phyloP scores from a whole-genome alignment of 345 rosid genomes.

The Theobroma cacao region DNA sequence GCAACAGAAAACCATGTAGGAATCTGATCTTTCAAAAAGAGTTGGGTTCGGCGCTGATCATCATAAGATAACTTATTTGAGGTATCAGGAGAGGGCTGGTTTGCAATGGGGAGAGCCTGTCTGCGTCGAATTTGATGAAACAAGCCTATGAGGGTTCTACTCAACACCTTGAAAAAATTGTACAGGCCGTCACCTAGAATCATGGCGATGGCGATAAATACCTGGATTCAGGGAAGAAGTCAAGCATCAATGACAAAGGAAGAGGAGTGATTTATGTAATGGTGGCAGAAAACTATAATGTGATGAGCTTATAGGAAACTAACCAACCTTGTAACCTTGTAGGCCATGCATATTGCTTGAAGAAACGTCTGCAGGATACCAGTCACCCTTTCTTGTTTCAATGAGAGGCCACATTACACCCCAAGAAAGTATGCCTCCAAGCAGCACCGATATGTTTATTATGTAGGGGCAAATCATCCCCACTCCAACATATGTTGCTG shows the following conservation, averaged over 20 bases:
- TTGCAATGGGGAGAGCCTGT: constrained; percentile 39
- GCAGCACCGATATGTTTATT: constrained; percentile 57
- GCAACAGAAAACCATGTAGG: constrained; percentile 62
- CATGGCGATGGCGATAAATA: constrained; percentile 75
- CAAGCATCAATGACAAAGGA: neutral
- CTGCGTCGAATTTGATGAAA: constrained; percentile 37
- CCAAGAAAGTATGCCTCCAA: constrained; percentile 82
- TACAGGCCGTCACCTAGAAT: constrained; percentile 83
- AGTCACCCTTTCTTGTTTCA: constrained; percentile 51
- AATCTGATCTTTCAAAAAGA: constrained; percentile 77
- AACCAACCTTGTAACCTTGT: constrained; percentile 67
- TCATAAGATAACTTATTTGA: constrained; percentile 45
- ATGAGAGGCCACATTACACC: constrained; percentile 89
- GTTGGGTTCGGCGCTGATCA: constrained; percentile 53
- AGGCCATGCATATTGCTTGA: constrained; percentile 51
- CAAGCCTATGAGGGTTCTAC: constrained; percentile 51
- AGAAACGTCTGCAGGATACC: constrained; percentile 45
- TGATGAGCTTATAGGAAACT: neutral
- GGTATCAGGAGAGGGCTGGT: constrained; percentile 27
- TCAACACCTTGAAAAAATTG: constrained; percentile 69
- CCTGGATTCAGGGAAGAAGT: constrained; percentile 34
- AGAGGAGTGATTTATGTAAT: neutral
- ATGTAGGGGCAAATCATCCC: constrained; percentile 91
- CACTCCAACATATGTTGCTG: constrained; percentile 80
- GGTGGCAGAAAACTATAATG: neutral